Conservation (phyloP, 2,329 filamentous ascomycete species). For the Triangularia setosa region DNA sequence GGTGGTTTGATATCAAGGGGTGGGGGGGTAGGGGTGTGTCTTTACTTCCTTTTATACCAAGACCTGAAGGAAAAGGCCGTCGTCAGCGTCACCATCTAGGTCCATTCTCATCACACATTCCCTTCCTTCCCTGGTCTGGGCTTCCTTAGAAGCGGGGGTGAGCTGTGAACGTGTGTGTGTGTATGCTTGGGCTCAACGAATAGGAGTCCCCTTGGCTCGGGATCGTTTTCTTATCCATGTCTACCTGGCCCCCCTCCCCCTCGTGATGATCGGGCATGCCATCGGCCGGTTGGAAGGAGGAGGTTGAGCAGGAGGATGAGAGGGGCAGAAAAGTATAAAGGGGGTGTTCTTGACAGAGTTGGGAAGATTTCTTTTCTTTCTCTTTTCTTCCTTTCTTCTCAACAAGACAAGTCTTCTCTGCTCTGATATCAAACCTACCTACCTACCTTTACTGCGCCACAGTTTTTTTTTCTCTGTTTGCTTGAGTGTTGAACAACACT, state of each 20-base stretch:
- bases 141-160: conserved; percentile 38
- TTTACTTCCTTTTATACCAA: conserved; percentile 17
- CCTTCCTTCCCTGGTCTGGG: conserved; percentile 29
- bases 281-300: conserved; percentile 34
- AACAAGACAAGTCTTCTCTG: conserved; percentile 13
- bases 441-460: not conserved
- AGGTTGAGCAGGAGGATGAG: not conserved
- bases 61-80: conserved; percentile 20
- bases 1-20: conserved; percentile 18
- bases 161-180: not conserved
- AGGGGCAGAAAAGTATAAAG: conserved; percentile 59
- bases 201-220: conserved; percentile 28
- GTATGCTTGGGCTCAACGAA: conserved; percentile 36
- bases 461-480: not conserved
- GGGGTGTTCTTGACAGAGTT: conserved; percentile 46
- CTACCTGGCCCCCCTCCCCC: conserved; percentile 40
- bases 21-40: conserved; percentile 13
- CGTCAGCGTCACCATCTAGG: conserved; percentile 22
- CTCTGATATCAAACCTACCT: not conserved
- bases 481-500: too few species aligned
- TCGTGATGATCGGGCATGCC: conserved; percentile 31
- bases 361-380: conserved; percentile 47
- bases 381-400: conserved; percentile 38
- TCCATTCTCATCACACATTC: conserved; percentile 27
- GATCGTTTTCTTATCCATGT: conserved; percentile 15